These are phyloP conservation scores for Taphrina flavorubra DNA, from an alignment of 1,139 yeast genomes.

Conservation along the genomic window DNA sequence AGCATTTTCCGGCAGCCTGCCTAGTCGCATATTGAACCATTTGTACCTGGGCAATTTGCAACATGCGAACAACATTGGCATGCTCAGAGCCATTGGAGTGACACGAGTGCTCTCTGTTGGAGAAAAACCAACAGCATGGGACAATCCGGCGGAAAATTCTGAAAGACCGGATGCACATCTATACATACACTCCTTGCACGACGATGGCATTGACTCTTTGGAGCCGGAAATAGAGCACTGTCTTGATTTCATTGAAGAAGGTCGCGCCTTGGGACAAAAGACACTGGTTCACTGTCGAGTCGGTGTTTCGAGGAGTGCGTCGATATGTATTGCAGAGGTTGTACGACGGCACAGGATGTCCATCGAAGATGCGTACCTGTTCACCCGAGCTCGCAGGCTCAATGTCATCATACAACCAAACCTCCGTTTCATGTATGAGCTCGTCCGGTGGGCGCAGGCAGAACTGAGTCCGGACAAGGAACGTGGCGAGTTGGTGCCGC, in stretches of 20 bases:
- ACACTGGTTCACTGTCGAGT: constrained; percentile 86
- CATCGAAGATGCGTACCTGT: constrained; percentile 74
- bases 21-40: constrained; percentile 78
- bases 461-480: constrained; percentile 41
- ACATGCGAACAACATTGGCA: constrained; percentile 76
- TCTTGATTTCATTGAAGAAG: constrained; percentile 52
- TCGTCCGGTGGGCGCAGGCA: constrained; percentile 75
- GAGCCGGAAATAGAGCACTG: constrained; percentile 52
- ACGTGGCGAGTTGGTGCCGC: constrained; percentile 13
- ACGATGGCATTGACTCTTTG: constrained; percentile 61
- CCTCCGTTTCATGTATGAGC: constrained; percentile 80
- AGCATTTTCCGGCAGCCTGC: constrained; percentile 62
- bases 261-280: constrained; percentile 54
- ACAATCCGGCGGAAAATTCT: neutral
- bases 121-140: constrained; percentile 54
- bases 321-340: constrained; percentile 87
- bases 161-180: constrained; percentile 44
- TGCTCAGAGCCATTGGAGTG: constrained; percentile 71
- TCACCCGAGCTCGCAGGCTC: constrained; percentile 79
- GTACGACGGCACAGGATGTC: constrained; percentile 73
- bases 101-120: constrained; percentile 84
- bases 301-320: constrained; percentile 89
- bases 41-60: constrained; percentile 81
- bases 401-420: constrained; percentile 93
- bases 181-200: constrained; percentile 57